Conservation (phyloP, 495 filamentous ascomycete species). For the Penicillium chermesinum region DNA sequence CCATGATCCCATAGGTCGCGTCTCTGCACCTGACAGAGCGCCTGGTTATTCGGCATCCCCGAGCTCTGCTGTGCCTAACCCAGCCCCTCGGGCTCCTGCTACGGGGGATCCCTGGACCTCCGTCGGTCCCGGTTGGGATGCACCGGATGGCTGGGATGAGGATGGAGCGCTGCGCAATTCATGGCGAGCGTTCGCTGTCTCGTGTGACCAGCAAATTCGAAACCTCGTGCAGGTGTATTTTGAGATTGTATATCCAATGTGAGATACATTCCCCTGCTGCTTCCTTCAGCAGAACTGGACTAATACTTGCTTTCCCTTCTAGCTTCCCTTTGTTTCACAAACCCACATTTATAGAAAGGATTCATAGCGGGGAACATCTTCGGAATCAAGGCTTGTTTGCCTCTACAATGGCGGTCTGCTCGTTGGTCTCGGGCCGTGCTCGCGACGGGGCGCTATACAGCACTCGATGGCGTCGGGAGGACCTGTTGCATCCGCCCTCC, state of each 20-base stretch:
- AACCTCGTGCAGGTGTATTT: conserved; percentile 41
- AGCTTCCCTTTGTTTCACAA: conserved; percentile 49
- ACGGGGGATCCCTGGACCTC: conserved; percentile 23
- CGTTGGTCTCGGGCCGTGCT: conserved; percentile 40
- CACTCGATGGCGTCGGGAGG: conserved; percentile 21
- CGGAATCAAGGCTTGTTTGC: conserved; percentile 40
- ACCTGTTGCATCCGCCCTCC: conserved; percentile 26
- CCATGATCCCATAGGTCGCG: not conserved
- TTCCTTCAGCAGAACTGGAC: too few species aligned
- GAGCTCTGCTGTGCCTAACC: conserved; percentile 16
- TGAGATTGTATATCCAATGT: conserved; percentile 39
- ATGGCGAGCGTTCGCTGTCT: conserved; percentile 30
- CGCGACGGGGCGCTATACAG: conserved; percentile 42
- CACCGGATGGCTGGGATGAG: conserved; percentile 22
- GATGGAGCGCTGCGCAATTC: conserved; percentile 24
- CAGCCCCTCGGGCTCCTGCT: conserved; percentile 10
- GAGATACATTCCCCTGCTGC: conserved; percentile 1
- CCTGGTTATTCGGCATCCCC: conserved; percentile 18
- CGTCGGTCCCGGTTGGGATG: conserved; percentile 17
- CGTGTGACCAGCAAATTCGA: conserved; percentile 23
- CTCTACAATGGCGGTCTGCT: conserved; percentile 45
- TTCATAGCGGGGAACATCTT: conserved; percentile 37
- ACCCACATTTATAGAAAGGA: conserved; percentile 30
- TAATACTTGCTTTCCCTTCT: too few species aligned
- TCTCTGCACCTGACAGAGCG: conserved; percentile 6